These are phyloP conservation scores for Hypocrella siamensis DNA, from an alignment of 2,329 filamentous ascomycete genomes.

Conservation along the genomic window DNA sequence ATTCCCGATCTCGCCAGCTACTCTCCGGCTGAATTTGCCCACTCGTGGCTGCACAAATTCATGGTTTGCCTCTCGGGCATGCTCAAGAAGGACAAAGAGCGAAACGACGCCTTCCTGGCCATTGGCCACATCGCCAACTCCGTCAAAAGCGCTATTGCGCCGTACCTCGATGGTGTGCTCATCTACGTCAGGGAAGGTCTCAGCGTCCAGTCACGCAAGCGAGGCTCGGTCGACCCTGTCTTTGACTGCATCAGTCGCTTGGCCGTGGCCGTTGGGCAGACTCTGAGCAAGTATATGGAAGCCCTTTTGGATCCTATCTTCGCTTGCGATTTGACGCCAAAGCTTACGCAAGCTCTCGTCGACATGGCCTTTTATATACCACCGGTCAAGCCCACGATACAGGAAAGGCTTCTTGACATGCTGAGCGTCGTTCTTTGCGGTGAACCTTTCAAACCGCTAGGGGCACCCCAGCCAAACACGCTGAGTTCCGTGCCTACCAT, in stretches of 20 bases:
- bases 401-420: conserved; percentile 87
- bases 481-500: conserved; percentile 68
- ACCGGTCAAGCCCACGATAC: conserved; percentile 80
- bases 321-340: conserved; percentile 84
- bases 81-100: conserved; percentile 86
- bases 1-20: conserved; percentile 91
- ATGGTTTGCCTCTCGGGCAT: conserved; percentile 94
- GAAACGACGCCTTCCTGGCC: conserved; percentile 85
- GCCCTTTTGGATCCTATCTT: conserved; percentile 91
- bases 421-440: conserved; percentile 87
- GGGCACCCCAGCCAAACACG: conserved; percentile 73
- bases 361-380: conserved; percentile 99
- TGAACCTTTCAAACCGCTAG: conserved; percentile 80
- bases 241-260: conserved; percentile 97
- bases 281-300: conserved; percentile 96
- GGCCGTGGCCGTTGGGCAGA: conserved; percentile 87
- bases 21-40: conserved; percentile 76
- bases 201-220: conserved; percentile 57
- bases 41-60: conserved; percentile 79
- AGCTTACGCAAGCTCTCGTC: conserved; percentile 85
- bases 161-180: conserved; percentile 87
- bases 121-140: conserved; percentile 95
- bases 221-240: conserved; percentile 58
- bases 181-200: conserved; percentile 87
- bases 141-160: conserved; percentile 85